Percentiles rank a stretch among this genome's conserved stretches.
Evolutionary conservation across 495 filamentous ascomycete species (phyloP).

Genomic region (Talaromyces trachyspermus): DNA sequence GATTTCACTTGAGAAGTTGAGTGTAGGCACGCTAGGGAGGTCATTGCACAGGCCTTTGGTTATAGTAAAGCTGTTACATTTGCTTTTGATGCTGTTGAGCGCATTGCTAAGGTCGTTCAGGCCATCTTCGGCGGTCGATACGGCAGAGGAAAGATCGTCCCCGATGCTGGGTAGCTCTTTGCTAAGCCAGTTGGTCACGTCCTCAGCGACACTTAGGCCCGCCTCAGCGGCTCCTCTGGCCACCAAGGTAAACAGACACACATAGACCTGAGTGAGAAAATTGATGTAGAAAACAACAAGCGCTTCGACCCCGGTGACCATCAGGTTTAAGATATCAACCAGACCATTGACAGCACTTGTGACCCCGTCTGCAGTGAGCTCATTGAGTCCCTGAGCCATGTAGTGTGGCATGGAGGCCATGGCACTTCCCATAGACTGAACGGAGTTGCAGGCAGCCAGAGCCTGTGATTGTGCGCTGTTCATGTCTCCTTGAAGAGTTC

Average conservation of each 20-base stretch:
- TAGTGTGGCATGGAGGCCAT: conserved; percentile 98
- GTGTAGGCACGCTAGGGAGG: conserved; percentile 32
- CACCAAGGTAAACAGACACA: conserved; percentile 76
- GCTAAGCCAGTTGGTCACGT: conserved; percentile 68
- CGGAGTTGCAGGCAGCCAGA: conserved; percentile 76
- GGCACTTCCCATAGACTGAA: conserved; percentile 89
- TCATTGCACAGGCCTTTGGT: conserved; percentile 31
- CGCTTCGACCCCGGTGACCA: conserved; percentile 75
- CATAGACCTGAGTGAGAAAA: conserved; percentile 78
- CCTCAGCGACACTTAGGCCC: conserved; percentile 58
- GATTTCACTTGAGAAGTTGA: conserved; percentile 55
- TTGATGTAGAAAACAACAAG: conserved; percentile 86
- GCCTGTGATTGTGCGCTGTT: conserved; percentile 70
- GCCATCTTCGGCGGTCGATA: conserved; percentile 48
- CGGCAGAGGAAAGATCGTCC: conserved; percentile 48
- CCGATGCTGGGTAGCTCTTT: conserved; percentile 58
- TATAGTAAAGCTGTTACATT: conserved; percentile 6
- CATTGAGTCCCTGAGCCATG: conserved; percentile 80
- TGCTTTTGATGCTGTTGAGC: conserved; percentile 27
- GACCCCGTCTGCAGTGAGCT: conserved; percentile 68
- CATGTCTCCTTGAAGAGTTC: conserved; percentile 63
- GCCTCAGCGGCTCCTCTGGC: conserved; percentile 69
- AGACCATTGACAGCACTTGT: conserved; percentile 71
- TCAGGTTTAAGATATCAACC: conserved; percentile 65
- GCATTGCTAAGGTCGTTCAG: conserved; percentile 50